These are phyloP conservation scores for Diospyros kaki DNA, from an alignment of 148 eudicot genomes.

Conservation along the genomic window DNA sequence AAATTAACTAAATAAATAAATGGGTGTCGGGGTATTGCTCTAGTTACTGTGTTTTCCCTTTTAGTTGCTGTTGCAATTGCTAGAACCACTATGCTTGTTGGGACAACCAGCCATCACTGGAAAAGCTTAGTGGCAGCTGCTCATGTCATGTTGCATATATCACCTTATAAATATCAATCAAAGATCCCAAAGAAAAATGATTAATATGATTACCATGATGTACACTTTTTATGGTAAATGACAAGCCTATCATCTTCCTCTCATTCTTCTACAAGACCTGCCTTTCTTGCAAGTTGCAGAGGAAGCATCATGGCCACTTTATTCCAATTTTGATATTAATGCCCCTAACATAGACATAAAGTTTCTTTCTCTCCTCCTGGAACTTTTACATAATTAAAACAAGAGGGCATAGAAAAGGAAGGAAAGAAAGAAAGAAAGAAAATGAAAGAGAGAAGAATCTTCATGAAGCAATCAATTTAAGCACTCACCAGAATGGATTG, in stretches of 20 bases:
- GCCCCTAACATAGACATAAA: slow-evolving; percentile 7
- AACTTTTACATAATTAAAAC: neutral
- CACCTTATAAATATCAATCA: slow-evolving; percentile 6
- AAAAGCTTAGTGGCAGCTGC: neutral
- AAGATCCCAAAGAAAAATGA: slow-evolving; percentile 1
- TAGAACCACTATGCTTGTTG: slow-evolving; percentile 13
- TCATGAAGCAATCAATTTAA: neutral
- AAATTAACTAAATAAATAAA: neutral
- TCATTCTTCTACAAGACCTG: neutral
- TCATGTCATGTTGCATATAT: slow-evolving; percentile 7
- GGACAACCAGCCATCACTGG: neutral
- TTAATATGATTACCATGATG: neutral
- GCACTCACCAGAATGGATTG: neutral
- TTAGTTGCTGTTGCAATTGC: slow-evolving; percentile 9
- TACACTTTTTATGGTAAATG: neutral
- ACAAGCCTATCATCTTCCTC: slow-evolving; percentile 8
- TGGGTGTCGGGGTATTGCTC: neutral
- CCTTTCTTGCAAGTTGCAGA: slow-evolving; percentile 18
- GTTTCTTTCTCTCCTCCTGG: neutral
- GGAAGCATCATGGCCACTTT: slow-evolving; percentile 15
- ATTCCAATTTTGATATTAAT: neutral
- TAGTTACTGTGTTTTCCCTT: neutral
- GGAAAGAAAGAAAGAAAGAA: neutral
- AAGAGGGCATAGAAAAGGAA: neutral
- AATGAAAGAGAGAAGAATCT: neutral